Base-by-base conservation (phyloP, 345 rosid genomes). In the Citrus hindsii region DNA sequence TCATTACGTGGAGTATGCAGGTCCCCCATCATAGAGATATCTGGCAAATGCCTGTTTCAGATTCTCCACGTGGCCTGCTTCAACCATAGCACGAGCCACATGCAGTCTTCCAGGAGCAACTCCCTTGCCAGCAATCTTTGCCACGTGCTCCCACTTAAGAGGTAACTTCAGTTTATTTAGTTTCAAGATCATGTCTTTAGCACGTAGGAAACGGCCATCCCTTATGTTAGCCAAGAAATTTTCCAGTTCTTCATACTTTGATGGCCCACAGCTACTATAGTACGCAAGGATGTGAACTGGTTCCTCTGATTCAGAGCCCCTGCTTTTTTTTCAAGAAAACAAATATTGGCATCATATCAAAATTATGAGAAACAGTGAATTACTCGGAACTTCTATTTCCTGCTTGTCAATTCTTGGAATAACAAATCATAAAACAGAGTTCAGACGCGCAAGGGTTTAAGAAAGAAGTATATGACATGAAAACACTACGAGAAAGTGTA, bases 21-120 rank as follows among this genome's bases (percentile, higher is more conserved):
- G 99, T 75, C 99, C 99, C 40, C 91, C 99, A 69, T 96, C 98
- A 75, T 87, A 83, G 71, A 96, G 88, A 81, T 92, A 96, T 82
- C 88, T 88, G 48, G 95, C 61, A 76, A 96, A 96, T 73, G 98
- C 99, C 82, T 94, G 97, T 84, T 87, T 91, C 60, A 91, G 81
- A 83, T 89, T 91, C 81, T 91, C 99, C 37, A 94, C 98, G 48
- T 91, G 76, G 78, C 98, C 99, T 38, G 90, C 99, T 87, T 94
- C 98, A 74, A 92, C 94, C 90, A 96, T 86, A 4, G 98, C 99
- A 69, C 98, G 91, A 37, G 99, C 99, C 51, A 94, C 92, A 37
- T 96, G 98, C 84, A 96, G 53, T 86, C 98, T 91, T 32, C 99
- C 98, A 1, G 98, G 98, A 75, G 99, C 99, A 73, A 91, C 93